Evolutionary conservation across 2,329 filamentous ascomycete genomes (phyloP).

Genomic region (Chrysosporium queenslandicum): DNA sequence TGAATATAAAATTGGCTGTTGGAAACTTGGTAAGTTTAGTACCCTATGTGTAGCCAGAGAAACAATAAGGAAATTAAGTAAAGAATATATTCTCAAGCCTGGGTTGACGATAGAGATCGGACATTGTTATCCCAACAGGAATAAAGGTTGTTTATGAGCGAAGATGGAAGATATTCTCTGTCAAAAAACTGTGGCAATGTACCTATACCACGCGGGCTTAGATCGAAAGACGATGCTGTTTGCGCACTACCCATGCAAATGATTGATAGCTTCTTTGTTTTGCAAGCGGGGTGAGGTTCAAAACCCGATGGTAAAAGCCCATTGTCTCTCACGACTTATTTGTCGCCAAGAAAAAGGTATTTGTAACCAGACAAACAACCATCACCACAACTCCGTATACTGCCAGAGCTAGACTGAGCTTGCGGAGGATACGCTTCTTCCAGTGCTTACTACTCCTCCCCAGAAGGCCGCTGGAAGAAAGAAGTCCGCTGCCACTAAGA

Average conservation of each 20-base stretch:
- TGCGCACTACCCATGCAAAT: background rate
- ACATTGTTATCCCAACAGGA: background rate
- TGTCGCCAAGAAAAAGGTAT: constrained; percentile 64
- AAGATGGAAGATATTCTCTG: no score
- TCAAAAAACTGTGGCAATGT: background rate
- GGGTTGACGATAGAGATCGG: no score
- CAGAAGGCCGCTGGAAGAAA: constrained; percentile 49
- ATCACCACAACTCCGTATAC: constrained; percentile 82
- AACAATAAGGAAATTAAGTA: no score
- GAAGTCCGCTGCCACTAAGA: constrained; percentile 33
- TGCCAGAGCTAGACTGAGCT: constrained; percentile 62
- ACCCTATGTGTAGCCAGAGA: background rate
- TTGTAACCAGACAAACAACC: constrained; percentile 75
- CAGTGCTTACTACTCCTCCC: constrained; percentile 54
- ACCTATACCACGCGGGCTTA: background rate
- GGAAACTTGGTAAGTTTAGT: background rate
- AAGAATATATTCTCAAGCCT: no score
- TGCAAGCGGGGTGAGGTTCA: background rate
- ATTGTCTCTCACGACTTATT: constrained; percentile 24
- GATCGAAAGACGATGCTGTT: background rate
- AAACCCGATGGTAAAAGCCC: no score
- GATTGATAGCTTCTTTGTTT: background rate
- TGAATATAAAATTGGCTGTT: background rate
- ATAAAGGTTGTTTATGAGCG: background rate
- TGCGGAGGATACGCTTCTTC: constrained; percentile 56